Evolutionary conservation across 768 basidiomycete species (phyloP), one percentile per base, ranked within the genome.

Genomic region (Bullera alba): DNA sequence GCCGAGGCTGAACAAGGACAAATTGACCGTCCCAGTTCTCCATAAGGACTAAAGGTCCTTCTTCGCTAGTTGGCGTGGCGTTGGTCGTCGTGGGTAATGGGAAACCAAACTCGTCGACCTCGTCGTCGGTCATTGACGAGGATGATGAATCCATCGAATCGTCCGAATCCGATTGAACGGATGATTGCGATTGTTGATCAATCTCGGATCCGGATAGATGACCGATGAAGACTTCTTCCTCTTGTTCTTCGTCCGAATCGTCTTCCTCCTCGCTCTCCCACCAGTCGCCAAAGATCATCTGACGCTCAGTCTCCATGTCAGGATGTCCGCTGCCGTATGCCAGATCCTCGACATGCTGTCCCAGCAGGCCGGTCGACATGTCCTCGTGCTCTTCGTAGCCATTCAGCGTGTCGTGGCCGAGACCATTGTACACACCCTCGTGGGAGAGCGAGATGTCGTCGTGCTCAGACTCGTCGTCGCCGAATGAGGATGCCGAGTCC

Each of bases 11-110:
- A 8, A 66, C 64, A 17, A 66, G 54, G 10, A 65, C 61, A 26
- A 65, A 56, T 46, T 65, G 54, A 15, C 67, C 67, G 38, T 64
- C 60, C 67, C 67, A 69, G 41, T 69, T 61, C 51, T 69, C 61
- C 67, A 69, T 69, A 14, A 69, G 46, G 8, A 69, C 56, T 26
- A 69, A 34, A 27, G 56, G 55, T 6, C 53, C 56, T 23, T 57
- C 61, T 15, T 49, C 48, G 14, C 28, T 30, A 16, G 41, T 21
- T 15, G 26, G 42, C 1, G 42, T 51, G 8, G 45, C 39, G 21
- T 30, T 48, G 16, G 42, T 50, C 22, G 21, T 17, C 17, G 42
- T 54, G 23, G 53, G 56, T 7, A 58, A 39, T 2, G 62, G 60
- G 37, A 67, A 58, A 3, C 65, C 63, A 43, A 64, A 67, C 37